A percentile compares a stretch with the other conserved stretches of the same genome.
These are phyloP conservation scores for Geotrichum siamense DNA, from an alignment of 1,139 yeast species.

Conservation along the genomic window DNA sequence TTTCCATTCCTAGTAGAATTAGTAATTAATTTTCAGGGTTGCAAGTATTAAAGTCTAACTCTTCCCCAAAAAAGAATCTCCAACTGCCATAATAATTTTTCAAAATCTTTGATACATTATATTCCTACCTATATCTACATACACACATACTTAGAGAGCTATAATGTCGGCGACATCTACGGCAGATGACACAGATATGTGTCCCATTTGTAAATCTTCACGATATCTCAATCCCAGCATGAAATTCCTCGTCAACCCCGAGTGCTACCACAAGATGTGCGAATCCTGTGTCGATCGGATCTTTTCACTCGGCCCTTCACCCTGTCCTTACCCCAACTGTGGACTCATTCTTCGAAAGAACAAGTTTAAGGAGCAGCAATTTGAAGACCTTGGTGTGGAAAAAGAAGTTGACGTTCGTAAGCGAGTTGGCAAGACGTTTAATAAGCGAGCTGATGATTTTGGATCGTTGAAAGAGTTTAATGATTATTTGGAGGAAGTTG, in stretches of 20 bases:
- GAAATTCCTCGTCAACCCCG: constrained; percentile 88
- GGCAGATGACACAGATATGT: constrained; percentile 57
- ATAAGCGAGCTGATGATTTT: constrained; percentile 75
- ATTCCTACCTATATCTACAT: too few relatives aligned
- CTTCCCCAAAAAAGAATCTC: too few relatives aligned
- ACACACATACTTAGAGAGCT: too few relatives aligned
- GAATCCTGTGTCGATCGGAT: constrained; percentile 94
- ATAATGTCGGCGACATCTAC: too few relatives aligned
- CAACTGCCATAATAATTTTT: too few relatives aligned
- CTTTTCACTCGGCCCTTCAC: constrained; percentile 90
- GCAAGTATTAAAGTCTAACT: too few relatives aligned
- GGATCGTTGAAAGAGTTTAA: constrained; percentile 53
- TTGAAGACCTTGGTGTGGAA: constrained; percentile 85
- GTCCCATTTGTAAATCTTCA: constrained; percentile 97
- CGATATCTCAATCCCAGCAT: constrained; percentile 89
- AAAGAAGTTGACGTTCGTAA: constrained; percentile 86
- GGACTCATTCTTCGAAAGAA: constrained; percentile 80
- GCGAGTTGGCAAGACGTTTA: constrained; percentile 68
- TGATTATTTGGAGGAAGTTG: constrained; percentile 74
- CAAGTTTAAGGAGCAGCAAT: constrained; percentile 83
- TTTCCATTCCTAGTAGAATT: too few relatives aligned
- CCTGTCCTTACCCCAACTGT: constrained; percentile 92
- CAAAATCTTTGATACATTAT: too few relatives aligned
- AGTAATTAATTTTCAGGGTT: too few relatives aligned
- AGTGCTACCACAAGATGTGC: constrained; percentile 95